Conservation (phyloP, 169 alveolate genomes). For the Cryptosporidium sp. region DNA sequence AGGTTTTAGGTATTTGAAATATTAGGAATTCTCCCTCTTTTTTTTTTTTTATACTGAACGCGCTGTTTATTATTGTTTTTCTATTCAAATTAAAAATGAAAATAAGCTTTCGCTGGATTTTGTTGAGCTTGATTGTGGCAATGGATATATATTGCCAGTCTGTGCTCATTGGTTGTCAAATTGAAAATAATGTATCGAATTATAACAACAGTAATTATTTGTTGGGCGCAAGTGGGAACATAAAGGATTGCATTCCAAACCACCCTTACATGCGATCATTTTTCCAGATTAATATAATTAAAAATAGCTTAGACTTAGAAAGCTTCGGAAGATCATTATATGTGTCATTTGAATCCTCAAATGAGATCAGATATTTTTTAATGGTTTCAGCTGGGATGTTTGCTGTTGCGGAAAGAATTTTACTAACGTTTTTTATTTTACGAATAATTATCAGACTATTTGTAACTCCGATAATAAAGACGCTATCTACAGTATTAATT, state of each 20-base stretch:
- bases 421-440: conserved; percentile 17
- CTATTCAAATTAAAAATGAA: conserved; percentile 23
- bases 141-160: conserved; percentile 64
- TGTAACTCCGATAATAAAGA: conserved; percentile 52
- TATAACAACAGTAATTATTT: not conserved
- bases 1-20: conserved; percentile 3
- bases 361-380: conserved; percentile 36
- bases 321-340: conserved; percentile 54
- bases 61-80: not conserved
- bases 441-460: conserved; percentile 10
- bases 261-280: conserved; percentile 66
- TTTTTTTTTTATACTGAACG: not conserved
- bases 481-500: not conserved
- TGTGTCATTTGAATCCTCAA: conserved; percentile 27
- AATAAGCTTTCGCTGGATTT: conserved; percentile 56
- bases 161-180: conserved; percentile 33
- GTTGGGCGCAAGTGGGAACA: not conserved
- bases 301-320: conserved; percentile 39
- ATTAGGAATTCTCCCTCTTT: not conserved
- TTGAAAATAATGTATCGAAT: conserved; percentile 21
- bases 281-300: conserved; percentile 29
- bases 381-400: conserved; percentile 69
- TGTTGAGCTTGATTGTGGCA: conserved; percentile 62
- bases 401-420: conserved; percentile 70
- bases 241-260: conserved; percentile 47